These are phyloP conservation scores for Ceriops tagal DNA, from an alignment of 345 rosid species.

Conservation along the genomic window DNA sequence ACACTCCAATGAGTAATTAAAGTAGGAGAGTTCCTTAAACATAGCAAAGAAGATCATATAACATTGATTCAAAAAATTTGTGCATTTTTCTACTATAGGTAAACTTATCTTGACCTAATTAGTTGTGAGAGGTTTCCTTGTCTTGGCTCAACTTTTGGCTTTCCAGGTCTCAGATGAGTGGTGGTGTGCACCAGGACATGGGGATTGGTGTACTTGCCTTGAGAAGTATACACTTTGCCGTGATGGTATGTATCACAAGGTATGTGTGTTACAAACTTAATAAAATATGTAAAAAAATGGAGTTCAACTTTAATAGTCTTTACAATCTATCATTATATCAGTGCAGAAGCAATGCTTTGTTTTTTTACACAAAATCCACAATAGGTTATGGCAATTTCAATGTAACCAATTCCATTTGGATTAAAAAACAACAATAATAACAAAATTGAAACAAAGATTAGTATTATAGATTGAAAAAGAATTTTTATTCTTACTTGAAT, in stretches of 20 bases:
- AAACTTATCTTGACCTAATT: not conserved
- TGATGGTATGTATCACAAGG: conserved; percentile 81
- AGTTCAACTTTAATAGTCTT: not conserved
- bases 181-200: conserved; percentile 86
- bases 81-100: not conserved
- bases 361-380: not conserved
- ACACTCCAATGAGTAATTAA: too few relatives aligned
- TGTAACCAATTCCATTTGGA: too few relatives aligned
- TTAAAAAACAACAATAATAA: too few relatives aligned
- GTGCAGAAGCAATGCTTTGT: not conserved
- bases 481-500: too few relatives aligned
- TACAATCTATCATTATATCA: not conserved
- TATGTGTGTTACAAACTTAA: conserved; percentile 20
- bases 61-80: not conserved
- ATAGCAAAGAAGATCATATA: not conserved
- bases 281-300: conserved; percentile 2
- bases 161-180: conserved; percentile 68
- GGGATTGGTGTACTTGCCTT: conserved; percentile 71
- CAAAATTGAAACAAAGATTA: too few relatives aligned
- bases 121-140: not conserved
- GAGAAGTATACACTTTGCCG: conserved; percentile 65
- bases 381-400: too few relatives aligned
- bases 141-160: conserved; percentile 7
- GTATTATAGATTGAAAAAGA: too few relatives aligned
- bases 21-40: too few relatives aligned